These are phyloP conservation scores for Mycena haematopus DNA, from an alignment of 768 basidiomycete genomes.

Conservation along the genomic window DNA sequence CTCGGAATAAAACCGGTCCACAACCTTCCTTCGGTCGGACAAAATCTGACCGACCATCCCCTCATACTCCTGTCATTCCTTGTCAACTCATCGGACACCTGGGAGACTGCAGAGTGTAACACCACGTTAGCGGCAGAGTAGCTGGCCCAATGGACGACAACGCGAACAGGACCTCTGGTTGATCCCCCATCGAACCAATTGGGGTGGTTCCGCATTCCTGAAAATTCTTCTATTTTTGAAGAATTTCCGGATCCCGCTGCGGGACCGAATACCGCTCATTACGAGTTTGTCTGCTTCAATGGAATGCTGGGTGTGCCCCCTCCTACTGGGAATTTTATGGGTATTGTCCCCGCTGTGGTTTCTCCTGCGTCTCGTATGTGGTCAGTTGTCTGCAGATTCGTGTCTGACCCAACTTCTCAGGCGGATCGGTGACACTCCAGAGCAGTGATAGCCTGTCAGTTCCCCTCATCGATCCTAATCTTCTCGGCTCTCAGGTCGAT, in stretches of 20 bases:
- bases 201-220: slow-evolving; percentile 33
- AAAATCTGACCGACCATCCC: slow-evolving; percentile 39
- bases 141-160: slow-evolving; percentile 38
- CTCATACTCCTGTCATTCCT: slow-evolving; percentile 31
- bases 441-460: not conserved
- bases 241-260: slow-evolving; percentile 34
- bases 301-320: not conserved
- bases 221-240: slow-evolving; percentile 31
- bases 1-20: slow-evolving; percentile 35
- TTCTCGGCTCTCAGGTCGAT: not conserved
- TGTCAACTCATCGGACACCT: slow-evolving; percentile 37
- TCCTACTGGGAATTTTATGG: slow-evolving; percentile 8
- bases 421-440: not conserved
- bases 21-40: slow-evolving; percentile 39
- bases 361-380: slow-evolving; percentile 13
- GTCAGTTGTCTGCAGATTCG: not conserved
- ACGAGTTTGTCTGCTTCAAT: slow-evolving; percentile 33
- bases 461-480: not conserved
- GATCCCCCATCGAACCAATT: slow-evolving; percentile 33
- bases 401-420: not conserved
- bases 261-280: slow-evolving; percentile 36
- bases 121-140: slow-evolving; percentile 32
- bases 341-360: slow-evolving; percentile 4
- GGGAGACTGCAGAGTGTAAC: slow-evolving; percentile 33
- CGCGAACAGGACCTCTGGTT: slow-evolving; percentile 37